These are phyloP conservation scores for Globisporangium cystogenes DNA, from an alignment of 352 stramenopile genomes.

Conservation along the genomic window DNA sequence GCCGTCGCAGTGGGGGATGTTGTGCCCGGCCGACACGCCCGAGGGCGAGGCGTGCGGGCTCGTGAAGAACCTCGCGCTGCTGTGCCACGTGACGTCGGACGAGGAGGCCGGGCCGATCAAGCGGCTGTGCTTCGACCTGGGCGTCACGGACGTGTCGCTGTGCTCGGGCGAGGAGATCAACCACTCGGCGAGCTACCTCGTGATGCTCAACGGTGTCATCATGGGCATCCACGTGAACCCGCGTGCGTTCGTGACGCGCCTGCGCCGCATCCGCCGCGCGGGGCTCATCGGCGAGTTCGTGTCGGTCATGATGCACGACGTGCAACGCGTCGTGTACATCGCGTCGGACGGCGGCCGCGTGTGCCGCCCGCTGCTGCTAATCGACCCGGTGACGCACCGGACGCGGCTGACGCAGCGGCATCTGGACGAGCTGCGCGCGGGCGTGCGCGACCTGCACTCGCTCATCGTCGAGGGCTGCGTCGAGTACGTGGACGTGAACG, in stretches of 20 bases:
- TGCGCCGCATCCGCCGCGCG: slow-evolving; percentile 79
- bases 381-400: slow-evolving; percentile 84
- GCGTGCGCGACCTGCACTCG: slow-evolving; percentile 70
- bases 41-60: slow-evolving; percentile 99
- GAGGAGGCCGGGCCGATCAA: slow-evolving; percentile 93
- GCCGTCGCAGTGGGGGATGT: slow-evolving; percentile 99
- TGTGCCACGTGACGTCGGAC: slow-evolving; percentile 96
- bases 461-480: slow-evolving; percentile 95
- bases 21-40: slow-evolving; percentile 98
- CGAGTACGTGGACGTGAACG: slow-evolving; percentile 99
- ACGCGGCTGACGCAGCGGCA: slow-evolving; percentile 94
- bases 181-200: slow-evolving; percentile 91
- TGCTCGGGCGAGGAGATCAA: slow-evolving; percentile 97
- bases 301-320: slow-evolving; percentile 97
- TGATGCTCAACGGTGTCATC: slow-evolving; percentile 99
- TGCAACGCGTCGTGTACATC: slow-evolving; percentile 97
- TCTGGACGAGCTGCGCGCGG: slow-evolving; percentile 87
- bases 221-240: slow-evolving; percentile 95
- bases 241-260: slow-evolving; percentile 81
- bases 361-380: slow-evolving; percentile 96
- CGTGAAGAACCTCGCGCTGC: slow-evolving; percentile 98
- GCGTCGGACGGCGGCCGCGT: slow-evolving; percentile 98
- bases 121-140: slow-evolving; percentile 94
- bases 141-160: slow-evolving; percentile 95
- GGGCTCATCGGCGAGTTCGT: slow-evolving; percentile 96